Conservation (phyloP, 129 eudicot genomes). For the Arctium minus region DNA sequence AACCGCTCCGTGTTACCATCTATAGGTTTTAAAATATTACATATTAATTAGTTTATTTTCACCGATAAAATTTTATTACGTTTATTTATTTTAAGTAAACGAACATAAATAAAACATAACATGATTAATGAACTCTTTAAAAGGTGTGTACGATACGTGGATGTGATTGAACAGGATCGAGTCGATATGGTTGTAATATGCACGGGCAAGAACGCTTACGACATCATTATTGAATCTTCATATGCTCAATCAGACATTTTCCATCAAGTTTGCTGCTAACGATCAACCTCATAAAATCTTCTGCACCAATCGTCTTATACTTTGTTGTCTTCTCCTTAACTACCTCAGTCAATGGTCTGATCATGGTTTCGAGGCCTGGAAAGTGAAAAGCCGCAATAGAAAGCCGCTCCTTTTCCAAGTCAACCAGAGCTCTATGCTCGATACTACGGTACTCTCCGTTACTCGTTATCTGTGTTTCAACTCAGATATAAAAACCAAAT, state of each 20-base stretch:
- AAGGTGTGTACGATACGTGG: not conserved
- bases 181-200: not conserved
- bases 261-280: conserved; percentile 41
- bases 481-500: not conserved
- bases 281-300: conserved; percentile 24
- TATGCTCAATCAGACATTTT: conserved; percentile 33
- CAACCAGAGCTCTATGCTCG: conserved; percentile 50
- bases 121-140: not conserved
- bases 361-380: conserved; percentile 6
- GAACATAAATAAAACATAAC: too few species aligned
- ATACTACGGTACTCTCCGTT: conserved; percentile 50
- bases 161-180: not conserved
- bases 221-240: conserved; percentile 18
- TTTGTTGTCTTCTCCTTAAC: conserved; percentile 22
- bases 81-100: too few species aligned
- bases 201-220: not conserved
- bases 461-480: conserved; percentile 39
- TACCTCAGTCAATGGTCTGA: conserved; percentile 33
- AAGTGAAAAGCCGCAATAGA: conserved; percentile 50
- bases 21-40: too few species aligned
- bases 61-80: too few species aligned
- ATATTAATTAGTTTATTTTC: too few species aligned
- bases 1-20: too few species aligned
- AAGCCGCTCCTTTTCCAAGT: conserved; percentile 35
- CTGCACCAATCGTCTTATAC: conserved; percentile 26